Evolutionary conservation across 2,329 filamentous ascomycete genomes (phyloP), one percentile per base, ranked within the genome.

Genomic region (Pyricularia grisea): DNA sequence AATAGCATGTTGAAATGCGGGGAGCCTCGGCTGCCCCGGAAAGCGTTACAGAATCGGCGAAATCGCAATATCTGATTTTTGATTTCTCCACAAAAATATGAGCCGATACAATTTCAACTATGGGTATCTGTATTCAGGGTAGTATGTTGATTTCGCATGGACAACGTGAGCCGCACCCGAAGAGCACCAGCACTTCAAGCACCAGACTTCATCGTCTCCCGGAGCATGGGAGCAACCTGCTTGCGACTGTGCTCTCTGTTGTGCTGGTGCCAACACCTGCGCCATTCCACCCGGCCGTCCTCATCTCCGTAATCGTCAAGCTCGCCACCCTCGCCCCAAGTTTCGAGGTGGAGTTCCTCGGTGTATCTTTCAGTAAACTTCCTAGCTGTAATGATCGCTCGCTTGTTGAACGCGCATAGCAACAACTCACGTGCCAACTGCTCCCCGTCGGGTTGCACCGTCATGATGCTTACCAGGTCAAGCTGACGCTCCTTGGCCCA

Each of bases 391-490:
- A 77, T 73, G 0, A 80, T 79, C 0, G 84, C 88, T 4, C 76
- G 76, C 0, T 82, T 79, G 30, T 81, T 84, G 1, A 87, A 74
- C 0, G 84, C 89, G 86, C 90, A 90, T 0, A 94, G 78, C 6
- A 94, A 78, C 55, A 93, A 76, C 74, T 95, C 87, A 67, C 92
- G 81, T 72, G 81, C 80, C 71, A 93, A 92, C 0, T 84, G 87
- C 0, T 78, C 79, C 0, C 82, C 87, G 0, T 79, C 79, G 0
- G 83, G 79, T 27, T 83, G 81, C n/a, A 87, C 87, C 1, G 91
- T 92, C 89, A 94, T 91, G 69, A 94, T 80, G 11, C 82, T 83
- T 10, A 85, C 85, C 11, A 94, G 75, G 69, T 89, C 87, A n/a
- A 94, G 76, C 0, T 78, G 72, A 69, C 84, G 82, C 75, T 88